A percentile compares a stretch with the other conserved stretches of the same genome.
These are phyloP conservation scores for Suhomyces vadensis DNA, from an alignment of 805 yeast species.

Conservation along the genomic window DNA sequence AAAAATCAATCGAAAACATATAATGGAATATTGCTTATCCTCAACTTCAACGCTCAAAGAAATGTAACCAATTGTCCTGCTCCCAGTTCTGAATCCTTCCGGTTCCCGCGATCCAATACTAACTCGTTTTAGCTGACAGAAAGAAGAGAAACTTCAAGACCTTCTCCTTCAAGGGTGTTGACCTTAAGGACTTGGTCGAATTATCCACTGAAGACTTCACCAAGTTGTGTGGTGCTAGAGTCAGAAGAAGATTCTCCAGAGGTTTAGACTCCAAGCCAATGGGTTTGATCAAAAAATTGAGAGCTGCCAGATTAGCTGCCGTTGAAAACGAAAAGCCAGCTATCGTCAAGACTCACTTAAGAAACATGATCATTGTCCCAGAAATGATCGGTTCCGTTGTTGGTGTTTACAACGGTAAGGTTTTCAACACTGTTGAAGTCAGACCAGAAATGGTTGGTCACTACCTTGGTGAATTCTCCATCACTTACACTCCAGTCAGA, in stretches of 20 bases:
- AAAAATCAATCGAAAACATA: not conserved
- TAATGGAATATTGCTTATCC: too few relatives aligned
- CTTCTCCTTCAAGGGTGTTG: slow-evolving; percentile 99
- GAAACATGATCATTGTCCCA: slow-evolving; percentile 98
- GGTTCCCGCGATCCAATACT: not conserved
- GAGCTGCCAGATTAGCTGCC: slow-evolving; percentile 93
- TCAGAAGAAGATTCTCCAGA: slow-evolving; percentile 99
- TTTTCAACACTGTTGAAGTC: slow-evolving; percentile 97
- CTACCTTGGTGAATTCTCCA: slow-evolving; percentile 99
- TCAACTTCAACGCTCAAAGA: not conserved
- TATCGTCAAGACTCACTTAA: slow-evolving; percentile 97
- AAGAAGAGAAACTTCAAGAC: slow-evolving; percentile 93
- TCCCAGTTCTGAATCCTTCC: not conserved
- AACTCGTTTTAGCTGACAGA: slow-evolving; percentile 48
- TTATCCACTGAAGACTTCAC: slow-evolving; percentile 96
- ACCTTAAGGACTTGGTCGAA: slow-evolving; percentile 89
- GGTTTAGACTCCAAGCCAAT: slow-evolving; percentile 94
- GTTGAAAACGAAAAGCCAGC: slow-evolving; percentile 96
- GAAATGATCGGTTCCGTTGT: slow-evolving; percentile 99
- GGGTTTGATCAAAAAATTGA: slow-evolving; percentile 95
- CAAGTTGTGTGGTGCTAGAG: slow-evolving; percentile 96
- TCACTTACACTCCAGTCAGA: slow-evolving; percentile 99
- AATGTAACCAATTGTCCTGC: not conserved
- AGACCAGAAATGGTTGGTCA: slow-evolving; percentile 99
- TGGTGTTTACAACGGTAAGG: slow-evolving; percentile 99